Conservation (phyloP, 2,329 filamentous ascomycete genomes). For the Fusarium euwallaceae region DNA sequence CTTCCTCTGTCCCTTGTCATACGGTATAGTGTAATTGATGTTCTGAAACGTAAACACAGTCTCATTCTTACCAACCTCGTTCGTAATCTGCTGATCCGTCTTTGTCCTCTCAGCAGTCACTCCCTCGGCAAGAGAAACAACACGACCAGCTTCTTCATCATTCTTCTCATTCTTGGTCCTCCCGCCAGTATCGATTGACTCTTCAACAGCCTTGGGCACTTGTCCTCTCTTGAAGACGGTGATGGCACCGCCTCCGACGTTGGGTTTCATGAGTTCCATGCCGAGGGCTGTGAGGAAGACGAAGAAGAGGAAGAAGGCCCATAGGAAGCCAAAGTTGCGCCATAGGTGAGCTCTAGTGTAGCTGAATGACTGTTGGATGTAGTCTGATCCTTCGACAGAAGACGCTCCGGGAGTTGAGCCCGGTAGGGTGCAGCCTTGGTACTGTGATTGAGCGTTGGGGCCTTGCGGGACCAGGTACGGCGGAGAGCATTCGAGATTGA, state of each 20-base stretch:
- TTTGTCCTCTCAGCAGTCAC: constrained; percentile 42
- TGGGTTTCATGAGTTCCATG: constrained; percentile 75
- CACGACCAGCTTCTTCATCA: constrained; percentile 62
- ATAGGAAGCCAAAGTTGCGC: constrained; percentile 84
- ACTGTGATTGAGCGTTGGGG: constrained; percentile 45
- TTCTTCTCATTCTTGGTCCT: constrained; percentile 54
- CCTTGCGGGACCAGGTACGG: constrained; percentile 69
- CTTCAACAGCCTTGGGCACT: constrained; percentile 69
- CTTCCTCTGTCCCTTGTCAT: constrained; percentile 74
- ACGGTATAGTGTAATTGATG: constrained; percentile 63
- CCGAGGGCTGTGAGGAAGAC: constrained; percentile 78
- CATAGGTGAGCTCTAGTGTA: constrained; percentile 73
- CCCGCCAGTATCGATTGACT: constrained; percentile 67
- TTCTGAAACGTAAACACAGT: constrained; percentile 67
- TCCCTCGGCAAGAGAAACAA: constrained; percentile 43
- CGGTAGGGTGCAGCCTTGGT: constrained; percentile 67
- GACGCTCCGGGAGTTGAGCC: constrained; percentile 61
- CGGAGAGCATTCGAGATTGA: constrained; percentile 69
- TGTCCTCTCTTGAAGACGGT: constrained; percentile 75
- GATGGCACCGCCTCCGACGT: constrained; percentile 69
- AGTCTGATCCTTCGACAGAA: constrained; percentile 67
- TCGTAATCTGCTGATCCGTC: constrained; percentile 41
- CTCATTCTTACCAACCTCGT: constrained; percentile 72
- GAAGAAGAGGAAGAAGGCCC: constrained; percentile 82
- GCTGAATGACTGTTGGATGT: constrained; percentile 65